These are phyloP conservation scores for Cytospora mali DNA, from an alignment of 2,329 filamentous ascomycete species.

Conservation along the genomic window DNA sequence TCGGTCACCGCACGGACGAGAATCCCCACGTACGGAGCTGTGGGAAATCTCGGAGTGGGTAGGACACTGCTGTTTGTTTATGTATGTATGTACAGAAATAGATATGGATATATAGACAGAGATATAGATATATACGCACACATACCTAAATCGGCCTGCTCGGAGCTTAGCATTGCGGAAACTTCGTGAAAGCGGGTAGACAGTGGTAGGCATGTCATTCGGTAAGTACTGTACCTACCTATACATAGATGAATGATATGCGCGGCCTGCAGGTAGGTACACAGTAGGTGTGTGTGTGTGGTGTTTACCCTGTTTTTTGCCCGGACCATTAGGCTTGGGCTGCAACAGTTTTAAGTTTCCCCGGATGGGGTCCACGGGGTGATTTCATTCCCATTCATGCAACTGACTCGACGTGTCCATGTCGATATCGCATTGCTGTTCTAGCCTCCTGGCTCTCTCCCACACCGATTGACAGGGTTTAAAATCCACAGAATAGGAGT, in stretches of 20 bases:
- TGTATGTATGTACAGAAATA: neutral
- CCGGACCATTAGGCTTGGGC: neutral
- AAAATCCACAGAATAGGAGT: no score
- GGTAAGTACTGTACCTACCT: no score
- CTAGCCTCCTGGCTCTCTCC: no score
- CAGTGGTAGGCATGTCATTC: neutral
- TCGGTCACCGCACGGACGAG: neutral
- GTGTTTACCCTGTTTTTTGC: neutral
- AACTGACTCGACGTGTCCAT: neutral
- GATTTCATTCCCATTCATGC: neutral
- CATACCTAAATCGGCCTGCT: neutral
- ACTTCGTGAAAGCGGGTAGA: neutral
- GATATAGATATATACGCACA: neutral
- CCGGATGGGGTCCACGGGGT: neutral
- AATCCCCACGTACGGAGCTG: neutral
- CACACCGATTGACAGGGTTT: neutral
- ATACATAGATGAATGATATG: no score
- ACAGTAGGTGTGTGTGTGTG: neutral
- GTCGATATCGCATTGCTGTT: neutral
- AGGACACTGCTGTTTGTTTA: neutral
- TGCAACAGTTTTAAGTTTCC: neutral
- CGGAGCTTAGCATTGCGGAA: neutral
- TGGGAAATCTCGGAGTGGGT: neutral
- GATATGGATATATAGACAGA: neutral
- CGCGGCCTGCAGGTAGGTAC: no score